Base-by-base conservation (phyloP, 2,329 filamentous ascomycete genomes). In the Monilinia laxa region DNA sequence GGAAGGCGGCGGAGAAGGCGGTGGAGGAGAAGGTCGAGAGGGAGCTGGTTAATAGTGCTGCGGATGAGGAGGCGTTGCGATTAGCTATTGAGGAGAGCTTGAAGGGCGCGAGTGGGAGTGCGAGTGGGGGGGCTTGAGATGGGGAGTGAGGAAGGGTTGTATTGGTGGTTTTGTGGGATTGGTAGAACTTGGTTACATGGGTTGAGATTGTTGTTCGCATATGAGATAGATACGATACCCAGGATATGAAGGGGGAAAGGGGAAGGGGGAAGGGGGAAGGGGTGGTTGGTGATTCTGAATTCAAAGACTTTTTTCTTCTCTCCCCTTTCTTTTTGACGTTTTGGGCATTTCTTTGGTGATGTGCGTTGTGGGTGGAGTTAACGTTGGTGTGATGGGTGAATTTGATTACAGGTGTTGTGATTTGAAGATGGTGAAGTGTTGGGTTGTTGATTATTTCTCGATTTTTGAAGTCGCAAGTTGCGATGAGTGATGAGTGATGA, bases 51-150 rank as follows among this genome's bases (percentile, higher is more conserved):
- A 28, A 40, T 25, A 71, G 78, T 75, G 5, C 80, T 78, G 79
- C 81, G 25, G 79, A 83, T 52, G 82, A 87, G 57, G 84, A 87
- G 71, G 85, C 87, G n/a, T 71, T 88, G 67, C 81, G 77, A 70
- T 77, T 75, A 70, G 85, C 84, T 1, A 78, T 88, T 74, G 82
- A 84, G 72, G 80, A 83, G 77, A 88, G 85, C 68, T 72, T 87
- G 77, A 81, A 77, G 70, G 66, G 80, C 31, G n/a, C 51, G 20
- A 49, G 51, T 40, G 67, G 64, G 45, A 47, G 45, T 47, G 45
- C 28, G 28, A 28, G 31, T 35, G 31, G 45, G 45, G 20, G 20
- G 18, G 6, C 45, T 49, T 49, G 45, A 49, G 45, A n/a, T 49
- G 45, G 20, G n/a, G 45, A 18, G 45, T 47, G 45, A 20, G 40